phyloP scores from a whole-genome alignment of 345 rosid genomes.

The Arabis hirsuta region DNA sequence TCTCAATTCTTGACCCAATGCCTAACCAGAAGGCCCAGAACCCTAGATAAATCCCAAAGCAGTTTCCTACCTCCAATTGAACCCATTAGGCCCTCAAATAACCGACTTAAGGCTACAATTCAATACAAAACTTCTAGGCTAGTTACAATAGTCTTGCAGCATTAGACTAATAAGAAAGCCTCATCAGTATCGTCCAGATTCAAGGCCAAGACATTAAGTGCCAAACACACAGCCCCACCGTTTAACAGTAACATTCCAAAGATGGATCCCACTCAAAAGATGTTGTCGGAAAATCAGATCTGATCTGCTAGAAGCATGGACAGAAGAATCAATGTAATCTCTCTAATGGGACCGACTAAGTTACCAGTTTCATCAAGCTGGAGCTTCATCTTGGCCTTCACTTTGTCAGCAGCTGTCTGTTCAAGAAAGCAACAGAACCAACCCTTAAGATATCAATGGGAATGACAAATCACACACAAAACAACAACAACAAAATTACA shows the following conservation, averaged over 20 bases:
- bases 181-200: constrained; percentile 6
- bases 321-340: constrained; percentile 27
- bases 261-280: constrained; percentile 34
- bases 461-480: constrained; percentile 3
- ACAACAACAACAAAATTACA: constrained; percentile 14
- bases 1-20: background rate
- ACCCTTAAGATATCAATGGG: background rate
- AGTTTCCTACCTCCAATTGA: constrained; percentile 18
- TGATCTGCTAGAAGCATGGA: constrained; percentile 17
- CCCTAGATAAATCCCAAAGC: constrained; percentile 5
- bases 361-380: constrained; percentile 89
- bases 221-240: constrained; percentile 19
- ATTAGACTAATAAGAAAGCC: constrained; percentile 17
- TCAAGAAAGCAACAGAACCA: constrained; percentile 41
- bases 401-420: constrained; percentile 83
- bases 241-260: constrained; percentile 14
- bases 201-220: constrained; percentile 18
- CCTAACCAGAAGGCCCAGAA: background rate
- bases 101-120: constrained; percentile 13
- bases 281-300: constrained; percentile 20
- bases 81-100: background rate
- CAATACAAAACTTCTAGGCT: background rate
- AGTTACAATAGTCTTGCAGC: constrained; percentile 27
- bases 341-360: constrained; percentile 26
- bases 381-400: constrained; percentile 89